Base-by-base conservation (phyloP, 495 filamentous ascomycete species). In the Geoglossum glabrum region DNA sequence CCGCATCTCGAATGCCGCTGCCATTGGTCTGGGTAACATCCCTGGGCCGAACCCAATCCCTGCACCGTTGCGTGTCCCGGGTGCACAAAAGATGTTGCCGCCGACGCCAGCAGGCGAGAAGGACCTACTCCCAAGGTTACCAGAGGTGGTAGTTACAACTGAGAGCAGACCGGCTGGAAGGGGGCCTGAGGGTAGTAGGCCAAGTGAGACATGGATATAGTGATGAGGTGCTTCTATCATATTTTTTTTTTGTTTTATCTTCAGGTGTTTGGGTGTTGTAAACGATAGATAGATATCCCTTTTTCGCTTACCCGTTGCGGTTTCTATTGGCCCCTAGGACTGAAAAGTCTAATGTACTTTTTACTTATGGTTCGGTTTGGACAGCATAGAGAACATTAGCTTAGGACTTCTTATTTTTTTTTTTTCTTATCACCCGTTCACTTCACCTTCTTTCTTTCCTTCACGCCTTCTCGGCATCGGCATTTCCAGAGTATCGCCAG, bases 1-100 rank as follows among this genome's bases (percentile, higher is more conserved):
- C 27, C 64, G 70, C 40, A 60, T 72, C 57, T 67, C 65, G 7
- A 60, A 67, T 50, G 65, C 65, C 23, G 9, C 30, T 4, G 49
- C 49, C 3, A 52, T 52, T 1, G 49, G 49, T 17, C 4, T 52
- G 7, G n/a, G n/a, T 19, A 21, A 1, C 2, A 45, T 17, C 40
- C 17, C 40, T 5, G n/a, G 23, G 10, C 40, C n/a, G 23, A 26
- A 3, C 30, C 23, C 49, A 23, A 52, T 52, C 15, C 40, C 40
- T 21, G 17, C 40, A 19, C 40, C 40, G 23, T 21, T 45, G 40
- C 40, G 40, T 13, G 40, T 45, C 13, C 40, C 40, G 25, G 49
- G 19, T 5, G 49, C 49, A 19, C 19, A 21, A 19, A 52, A 31
- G 28, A 15, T 28, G 15, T 40, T 52, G 23, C 49, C 49, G 4